These are phyloP conservation scores for Paramyrothecium roridum DNA, from an alignment of 2,329 filamentous ascomycete species.

Conservation along the genomic window DNA sequence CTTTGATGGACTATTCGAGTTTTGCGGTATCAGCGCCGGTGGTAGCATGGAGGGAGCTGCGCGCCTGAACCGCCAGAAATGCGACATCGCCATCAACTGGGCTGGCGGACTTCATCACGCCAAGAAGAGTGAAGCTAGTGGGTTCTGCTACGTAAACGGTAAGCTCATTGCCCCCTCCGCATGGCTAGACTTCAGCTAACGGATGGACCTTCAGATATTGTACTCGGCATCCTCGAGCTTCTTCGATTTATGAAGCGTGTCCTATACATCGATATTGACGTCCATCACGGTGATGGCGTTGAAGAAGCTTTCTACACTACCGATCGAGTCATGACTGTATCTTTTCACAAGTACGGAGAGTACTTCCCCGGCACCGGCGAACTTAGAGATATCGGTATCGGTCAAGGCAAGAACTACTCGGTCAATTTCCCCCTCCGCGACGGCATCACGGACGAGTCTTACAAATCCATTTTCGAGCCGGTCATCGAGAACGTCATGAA, in stretches of 20 bases:
- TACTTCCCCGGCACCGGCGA: slow-evolving; percentile 94
- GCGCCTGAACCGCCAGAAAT: slow-evolving; percentile 84
- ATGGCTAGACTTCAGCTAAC: background rate
- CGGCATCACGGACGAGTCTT: slow-evolving; percentile 85
- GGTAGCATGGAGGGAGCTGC: slow-evolving; percentile 92
- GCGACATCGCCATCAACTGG: slow-evolving; percentile 98
- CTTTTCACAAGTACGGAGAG: slow-evolving; percentile 95
- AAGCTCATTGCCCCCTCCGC: slow-evolving; percentile 26
- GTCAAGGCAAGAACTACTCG: slow-evolving; percentile 82
- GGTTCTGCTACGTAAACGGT: slow-evolving; percentile 98
- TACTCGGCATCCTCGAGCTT: slow-evolving; percentile 89
- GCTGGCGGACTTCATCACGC: slow-evolving; percentile 95
- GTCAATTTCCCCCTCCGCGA: slow-evolving; percentile 91
- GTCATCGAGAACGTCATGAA: slow-evolving; percentile 84
- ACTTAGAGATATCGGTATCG: slow-evolving; percentile 81
- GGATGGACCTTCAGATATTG: slow-evolving; percentile 65
- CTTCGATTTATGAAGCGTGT: slow-evolving; percentile 88
- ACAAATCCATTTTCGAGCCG: slow-evolving; percentile 88
- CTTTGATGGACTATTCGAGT: slow-evolving; percentile 96
- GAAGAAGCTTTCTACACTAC: slow-evolving; percentile 93
- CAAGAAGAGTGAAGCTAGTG: slow-evolving; percentile 93
- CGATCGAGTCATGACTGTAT: slow-evolving; percentile 88
- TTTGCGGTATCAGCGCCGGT: slow-evolving; percentile 90
- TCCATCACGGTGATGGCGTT: slow-evolving; percentile 90
- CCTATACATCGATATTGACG: slow-evolving; percentile 96